Conservation (phyloP, 2,329 filamentous ascomycete species). For the Penicillium verrucosum region DNA sequence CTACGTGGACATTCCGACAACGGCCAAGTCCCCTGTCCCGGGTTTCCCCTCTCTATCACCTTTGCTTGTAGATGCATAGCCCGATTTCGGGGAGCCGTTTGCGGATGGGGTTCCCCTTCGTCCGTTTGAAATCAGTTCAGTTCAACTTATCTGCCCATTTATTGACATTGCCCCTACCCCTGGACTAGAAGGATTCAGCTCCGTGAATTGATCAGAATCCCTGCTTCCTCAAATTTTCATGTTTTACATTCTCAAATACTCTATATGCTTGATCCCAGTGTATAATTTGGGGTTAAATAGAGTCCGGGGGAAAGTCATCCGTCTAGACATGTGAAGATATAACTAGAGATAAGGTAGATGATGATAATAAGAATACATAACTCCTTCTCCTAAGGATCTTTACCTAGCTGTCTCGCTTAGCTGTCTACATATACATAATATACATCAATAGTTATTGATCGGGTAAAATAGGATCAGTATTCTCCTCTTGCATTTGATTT, state of each 20-base stretch:
- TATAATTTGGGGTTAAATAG: neutral
- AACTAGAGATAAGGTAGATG: constrained; percentile 9
- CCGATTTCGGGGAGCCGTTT: constrained; percentile 31
- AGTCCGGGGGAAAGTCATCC: constrained; percentile 4
- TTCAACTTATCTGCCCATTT: neutral
- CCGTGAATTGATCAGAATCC: neutral
- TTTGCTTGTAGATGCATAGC: constrained; percentile 6
- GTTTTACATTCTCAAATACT: neutral
- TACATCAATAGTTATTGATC: neutral
- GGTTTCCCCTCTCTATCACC: constrained; percentile 14
- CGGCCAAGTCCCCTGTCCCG: constrained; percentile 28
- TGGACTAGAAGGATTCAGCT: neutral
- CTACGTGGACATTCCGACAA: constrained; percentile 28
- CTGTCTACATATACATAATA: too few relatives aligned
- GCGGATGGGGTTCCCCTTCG: constrained; percentile 1
- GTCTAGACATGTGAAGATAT: constrained; percentile 12
- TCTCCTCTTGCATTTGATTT: too few relatives aligned
- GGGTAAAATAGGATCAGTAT: neutral
- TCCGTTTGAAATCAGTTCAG: constrained; percentile 18
- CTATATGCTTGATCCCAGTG: neutral
- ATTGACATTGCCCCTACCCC: neutral
- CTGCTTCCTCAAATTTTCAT: neutral
- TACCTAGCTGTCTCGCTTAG: constrained; percentile 7
- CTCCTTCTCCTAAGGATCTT: constrained; percentile 2
- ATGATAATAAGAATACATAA: constrained; percentile 24